Percentiles rank a stretch among this genome's conserved stretches.
Evolutionary conservation across 2,329 filamentous ascomycete species (phyloP).

Genomic region (Neonectria ditissima): DNA sequence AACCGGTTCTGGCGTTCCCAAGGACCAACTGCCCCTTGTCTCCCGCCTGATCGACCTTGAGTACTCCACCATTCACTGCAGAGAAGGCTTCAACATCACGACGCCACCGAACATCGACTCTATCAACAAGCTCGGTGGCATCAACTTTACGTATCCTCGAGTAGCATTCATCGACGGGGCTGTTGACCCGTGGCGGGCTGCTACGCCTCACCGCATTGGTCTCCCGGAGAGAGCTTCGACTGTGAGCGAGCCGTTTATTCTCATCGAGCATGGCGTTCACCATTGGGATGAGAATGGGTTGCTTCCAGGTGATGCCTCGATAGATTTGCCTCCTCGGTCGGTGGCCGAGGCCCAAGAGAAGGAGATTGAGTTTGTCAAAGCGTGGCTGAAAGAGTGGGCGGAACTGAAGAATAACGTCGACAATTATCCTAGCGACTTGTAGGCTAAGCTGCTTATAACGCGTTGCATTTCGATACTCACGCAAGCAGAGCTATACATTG

Average conservation of each 20-base stretch:
- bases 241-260: slow-evolving; percentile 74
- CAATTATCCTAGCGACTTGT: slow-evolving; percentile 13
- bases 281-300: slow-evolving; percentile 83
- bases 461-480: background rate
- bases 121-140: slow-evolving; percentile 83
- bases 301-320: slow-evolving; percentile 67
- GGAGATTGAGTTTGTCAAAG: slow-evolving; percentile 71
- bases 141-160: slow-evolving; percentile 77
- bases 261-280: slow-evolving; percentile 81
- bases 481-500: too few species aligned
- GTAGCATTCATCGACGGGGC: slow-evolving; percentile 82
- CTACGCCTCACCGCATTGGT: slow-evolving; percentile 76
- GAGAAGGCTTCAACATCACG: slow-evolving; percentile 76
- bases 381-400: slow-evolving; percentile 74
- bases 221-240: slow-evolving; percentile 70
- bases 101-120: slow-evolving; percentile 69
- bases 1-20: slow-evolving; percentile 77
- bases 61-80: slow-evolving; percentile 73
- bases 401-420: slow-evolving; percentile 26
- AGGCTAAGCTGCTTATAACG: slow-evolving; percentile 7
- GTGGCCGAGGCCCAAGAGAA: slow-evolving; percentile 69
- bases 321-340: slow-evolving; percentile 68
- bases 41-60: slow-evolving; percentile 76
- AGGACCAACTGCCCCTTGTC: slow-evolving; percentile 73
- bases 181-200: slow-evolving; percentile 83